Evolutionary conservation across 148 eudicot genomes (phyloP).

Genomic region (Vaccinium vitisidaea): DNA sequence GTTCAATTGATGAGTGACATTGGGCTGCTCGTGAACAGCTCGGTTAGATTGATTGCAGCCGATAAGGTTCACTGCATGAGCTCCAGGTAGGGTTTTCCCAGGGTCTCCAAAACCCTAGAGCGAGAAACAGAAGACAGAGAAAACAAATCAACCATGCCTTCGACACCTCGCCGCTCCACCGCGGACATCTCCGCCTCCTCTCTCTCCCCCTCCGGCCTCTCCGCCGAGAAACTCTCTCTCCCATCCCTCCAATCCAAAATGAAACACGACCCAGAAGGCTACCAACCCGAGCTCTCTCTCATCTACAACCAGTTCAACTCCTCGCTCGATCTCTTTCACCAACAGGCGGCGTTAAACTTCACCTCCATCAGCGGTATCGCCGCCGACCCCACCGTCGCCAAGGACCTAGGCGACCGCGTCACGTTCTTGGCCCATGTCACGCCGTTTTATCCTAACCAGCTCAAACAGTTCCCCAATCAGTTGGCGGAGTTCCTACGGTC

Average conservation of each 20-base stretch:
- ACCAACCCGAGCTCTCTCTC: slow-evolving; percentile 49
- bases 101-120: neutral
- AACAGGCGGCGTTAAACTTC: slow-evolving; percentile 77
- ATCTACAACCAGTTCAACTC: slow-evolving; percentile 75
- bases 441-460: slow-evolving; percentile 56
- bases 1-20: no score
- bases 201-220: slow-evolving; percentile 56
- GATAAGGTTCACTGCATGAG: no score
- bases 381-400: slow-evolving; percentile 58
- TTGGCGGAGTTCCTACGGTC: slow-evolving; percentile 46
- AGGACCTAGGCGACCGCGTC: slow-evolving; percentile 66
- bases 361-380: slow-evolving; percentile 67
- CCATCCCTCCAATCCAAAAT: slow-evolving; percentile 78
- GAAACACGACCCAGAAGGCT: slow-evolving; percentile 88
- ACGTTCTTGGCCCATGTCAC: slow-evolving; percentile 83
- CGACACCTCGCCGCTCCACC: slow-evolving; percentile 11
- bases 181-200: slow-evolving; percentile 35
- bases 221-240: slow-evolving; percentile 58
- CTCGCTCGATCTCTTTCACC: slow-evolving; percentile 66
- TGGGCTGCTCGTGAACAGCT: no score
- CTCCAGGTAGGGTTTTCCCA: neutral
- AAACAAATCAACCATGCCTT: slow-evolving; percentile 19
- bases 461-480: slow-evolving; percentile 51
- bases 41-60: no score
- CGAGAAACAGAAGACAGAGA: neutral